Conservation (phyloP, 257 asterid genomes). For the Galeopsis tetrahit region DNA sequence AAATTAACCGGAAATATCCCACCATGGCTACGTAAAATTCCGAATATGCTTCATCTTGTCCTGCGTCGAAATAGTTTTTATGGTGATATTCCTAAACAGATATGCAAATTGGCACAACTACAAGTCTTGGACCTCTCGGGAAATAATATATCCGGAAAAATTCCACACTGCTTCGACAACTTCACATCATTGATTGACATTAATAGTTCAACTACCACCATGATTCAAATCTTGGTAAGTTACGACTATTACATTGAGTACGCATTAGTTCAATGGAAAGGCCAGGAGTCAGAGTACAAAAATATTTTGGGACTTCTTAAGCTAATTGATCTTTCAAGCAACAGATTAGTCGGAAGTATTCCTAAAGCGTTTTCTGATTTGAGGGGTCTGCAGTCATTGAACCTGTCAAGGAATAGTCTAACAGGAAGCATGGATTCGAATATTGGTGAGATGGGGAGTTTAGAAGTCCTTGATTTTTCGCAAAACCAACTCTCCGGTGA, state of each 20-base stretch:
- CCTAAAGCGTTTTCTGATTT: slow-evolving; percentile 24
- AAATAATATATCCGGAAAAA: slow-evolving; percentile 40
- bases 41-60: no score
- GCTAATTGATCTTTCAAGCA: slow-evolving; percentile 44
- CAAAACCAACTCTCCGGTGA: slow-evolving; percentile 37
- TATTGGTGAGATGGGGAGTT: slow-evolving; percentile 41
- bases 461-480: slow-evolving; percentile 47
- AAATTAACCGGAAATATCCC: no score
- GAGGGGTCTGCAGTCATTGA: slow-evolving; percentile 35
- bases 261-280: neutral
- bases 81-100: slow-evolving; percentile 36
- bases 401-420: slow-evolving; percentile 41
- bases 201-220: no score
- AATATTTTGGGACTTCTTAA: slow-evolving; percentile 30
- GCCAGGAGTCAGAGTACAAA: neutral
- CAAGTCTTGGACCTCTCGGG: slow-evolving; percentile 49
- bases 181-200: no score
- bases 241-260: slow-evolving; percentile 12
- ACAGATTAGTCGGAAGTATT: slow-evolving; percentile 32
- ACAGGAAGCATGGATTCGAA: slow-evolving; percentile 33
- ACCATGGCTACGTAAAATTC: no score
- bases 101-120: slow-evolving; percentile 36
- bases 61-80: no score
- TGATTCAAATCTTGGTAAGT: neutral
- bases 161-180: slow-evolving; percentile 44